Percentiles rank a stretch among this genome's conserved stretches.
phyloP scores from a whole-genome alignment of 345 rosid species.

The Dipteronia dyeriana region DNA sequence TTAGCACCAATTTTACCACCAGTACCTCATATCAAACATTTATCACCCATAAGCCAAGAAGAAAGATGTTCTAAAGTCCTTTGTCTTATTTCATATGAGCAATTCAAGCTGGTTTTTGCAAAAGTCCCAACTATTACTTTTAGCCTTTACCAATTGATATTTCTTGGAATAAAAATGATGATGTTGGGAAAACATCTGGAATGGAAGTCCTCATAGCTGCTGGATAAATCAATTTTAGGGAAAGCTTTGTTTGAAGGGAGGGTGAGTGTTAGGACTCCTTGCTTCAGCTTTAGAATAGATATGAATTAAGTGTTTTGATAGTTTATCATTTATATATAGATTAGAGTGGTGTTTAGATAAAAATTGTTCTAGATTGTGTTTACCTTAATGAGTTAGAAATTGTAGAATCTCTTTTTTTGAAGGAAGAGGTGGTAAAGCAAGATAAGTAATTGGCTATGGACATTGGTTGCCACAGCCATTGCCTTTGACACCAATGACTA shows the following conservation, averaged over 20 bases:
- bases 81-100: not conserved
- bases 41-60: no score
- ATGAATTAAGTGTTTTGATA: not conserved
- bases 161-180: not conserved
- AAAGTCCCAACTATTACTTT: not conserved
- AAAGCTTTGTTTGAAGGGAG: no score
- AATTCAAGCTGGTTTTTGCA: not conserved
- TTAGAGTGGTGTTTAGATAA: no score
- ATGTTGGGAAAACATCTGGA: not conserved
- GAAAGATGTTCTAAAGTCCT: not conserved
- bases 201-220: not conserved
- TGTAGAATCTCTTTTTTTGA: no score
- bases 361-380: not conserved
- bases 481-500: no score
- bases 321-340: no score
- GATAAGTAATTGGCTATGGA: no score
- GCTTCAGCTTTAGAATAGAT: not conserved
- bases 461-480: no score
- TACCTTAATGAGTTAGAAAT: not conserved
- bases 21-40: not conserved
- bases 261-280: not conserved
- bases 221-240: not conserved
- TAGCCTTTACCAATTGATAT: not conserved
- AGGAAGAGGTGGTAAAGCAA: no score
- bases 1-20: not conserved